A percentile compares a stretch with the other conserved stretches of the same genome.
These are phyloP conservation scores for Mortierella sp. DNA, from an alignment of 371 early-diverging fungal genomes.

Conservation along the genomic window DNA sequence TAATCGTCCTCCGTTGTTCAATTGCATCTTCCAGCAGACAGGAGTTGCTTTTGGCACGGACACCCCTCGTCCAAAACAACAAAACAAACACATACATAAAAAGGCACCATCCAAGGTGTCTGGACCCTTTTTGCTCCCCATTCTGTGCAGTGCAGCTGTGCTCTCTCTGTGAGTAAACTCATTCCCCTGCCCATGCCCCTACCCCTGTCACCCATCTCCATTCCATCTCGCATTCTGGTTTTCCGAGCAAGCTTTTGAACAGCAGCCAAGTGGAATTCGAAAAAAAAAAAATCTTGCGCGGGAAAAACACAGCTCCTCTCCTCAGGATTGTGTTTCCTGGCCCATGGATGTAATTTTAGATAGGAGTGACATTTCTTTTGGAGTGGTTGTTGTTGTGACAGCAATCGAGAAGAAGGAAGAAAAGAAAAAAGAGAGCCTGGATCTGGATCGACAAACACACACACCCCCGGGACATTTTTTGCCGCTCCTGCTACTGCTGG, in stretches of 20 bases:
- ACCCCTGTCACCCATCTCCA: neutral
- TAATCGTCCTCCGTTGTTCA: neutral
- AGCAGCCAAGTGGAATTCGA: neutral
- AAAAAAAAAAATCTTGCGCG: neutral
- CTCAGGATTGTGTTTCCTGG: neutral
- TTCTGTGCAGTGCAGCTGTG: neutral
- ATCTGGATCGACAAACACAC: constrained; percentile 4
- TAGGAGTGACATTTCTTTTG: neutral
- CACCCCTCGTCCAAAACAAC: neutral
- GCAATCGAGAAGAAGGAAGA: neutral
- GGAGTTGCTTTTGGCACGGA: neutral
- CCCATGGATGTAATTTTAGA: neutral
- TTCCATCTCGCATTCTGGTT: neutral
- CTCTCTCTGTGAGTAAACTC: neutral
- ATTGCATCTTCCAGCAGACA: neutral
- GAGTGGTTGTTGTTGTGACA: neutral
- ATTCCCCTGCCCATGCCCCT: neutral
- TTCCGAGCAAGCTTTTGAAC: neutral
- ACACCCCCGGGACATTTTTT: neutral
- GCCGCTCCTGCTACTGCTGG: neutral
- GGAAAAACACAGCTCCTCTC: constrained; percentile 5
- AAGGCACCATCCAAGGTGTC: neutral
- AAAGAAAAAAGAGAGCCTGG: constrained; percentile 11
- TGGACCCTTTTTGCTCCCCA: neutral
- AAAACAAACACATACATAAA: neutral